Evolutionary conservation across 163 green algal genomes (phyloP).

Genomic region (Chlorella variabilis): DNA sequence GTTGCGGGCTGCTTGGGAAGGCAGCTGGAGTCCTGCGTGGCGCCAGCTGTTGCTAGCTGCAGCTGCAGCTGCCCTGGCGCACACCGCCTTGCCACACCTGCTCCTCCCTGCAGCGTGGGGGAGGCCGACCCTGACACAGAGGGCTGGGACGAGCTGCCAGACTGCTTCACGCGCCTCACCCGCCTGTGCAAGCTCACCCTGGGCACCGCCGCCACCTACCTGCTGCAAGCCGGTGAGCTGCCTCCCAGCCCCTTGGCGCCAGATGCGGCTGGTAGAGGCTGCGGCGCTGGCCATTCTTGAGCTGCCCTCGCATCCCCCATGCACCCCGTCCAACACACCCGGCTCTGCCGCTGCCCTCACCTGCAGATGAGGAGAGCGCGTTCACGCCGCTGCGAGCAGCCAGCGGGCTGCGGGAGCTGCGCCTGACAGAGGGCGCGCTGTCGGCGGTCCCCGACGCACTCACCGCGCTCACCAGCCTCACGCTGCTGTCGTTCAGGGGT

Average conservation of each 20-base stretch:
- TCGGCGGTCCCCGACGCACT: constrained; percentile 1
- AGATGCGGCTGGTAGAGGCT: too few relatives aligned
- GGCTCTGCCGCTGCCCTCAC: too few relatives aligned
- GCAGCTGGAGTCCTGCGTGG: too few relatives aligned
- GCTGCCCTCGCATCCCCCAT: too few relatives aligned
- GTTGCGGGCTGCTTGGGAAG: too few relatives aligned
- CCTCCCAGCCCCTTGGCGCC: too few relatives aligned
- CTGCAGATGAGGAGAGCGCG: constrained; percentile 20
- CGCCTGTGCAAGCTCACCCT: background rate
- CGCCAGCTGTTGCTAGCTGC: too few relatives aligned
- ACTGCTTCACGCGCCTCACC: background rate
- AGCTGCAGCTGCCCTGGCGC: background rate
- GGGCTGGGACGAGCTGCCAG: constrained; percentile 26
- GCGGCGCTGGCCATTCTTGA: too few relatives aligned
- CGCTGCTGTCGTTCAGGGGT: constrained; percentile 22
- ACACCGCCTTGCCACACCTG: background rate
- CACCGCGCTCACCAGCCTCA: background rate
- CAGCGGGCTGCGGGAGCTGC: constrained; percentile 7
- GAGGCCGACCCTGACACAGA: constrained; percentile 16
- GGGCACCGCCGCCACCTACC: constrained; percentile 18
- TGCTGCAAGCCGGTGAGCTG: constrained; percentile 4
- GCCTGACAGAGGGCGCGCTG: constrained; percentile 13
- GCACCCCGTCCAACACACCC: too few relatives aligned
- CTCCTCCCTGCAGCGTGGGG: constrained; percentile 3
- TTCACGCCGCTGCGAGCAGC: background rate